phyloP scores from a whole-genome alignment of 2,329 filamentous ascomycete species.

The Trichophyton simii region DNA sequence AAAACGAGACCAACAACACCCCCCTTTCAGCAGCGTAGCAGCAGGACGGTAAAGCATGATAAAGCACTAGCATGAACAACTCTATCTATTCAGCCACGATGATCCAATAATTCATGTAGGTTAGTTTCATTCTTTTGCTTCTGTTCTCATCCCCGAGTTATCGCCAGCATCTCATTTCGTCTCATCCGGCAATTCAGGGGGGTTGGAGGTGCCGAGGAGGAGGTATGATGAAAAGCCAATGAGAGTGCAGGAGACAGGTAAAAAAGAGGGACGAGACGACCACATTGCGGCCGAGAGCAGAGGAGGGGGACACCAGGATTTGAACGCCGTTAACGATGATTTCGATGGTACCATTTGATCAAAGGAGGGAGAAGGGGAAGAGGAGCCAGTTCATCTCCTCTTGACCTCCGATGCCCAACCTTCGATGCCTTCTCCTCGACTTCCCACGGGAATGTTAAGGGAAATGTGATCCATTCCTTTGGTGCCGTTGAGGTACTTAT shows the following conservation, averaged over 20 bases:
- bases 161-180: neutral
- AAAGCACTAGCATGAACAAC: conserved; percentile 3
- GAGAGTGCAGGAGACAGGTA: neutral
- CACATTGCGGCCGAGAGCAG: neutral
- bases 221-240: neutral
- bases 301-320: neutral
- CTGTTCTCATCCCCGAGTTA: neutral
- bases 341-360: neutral
- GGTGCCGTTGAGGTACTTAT: conserved; percentile 70
- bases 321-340: neutral
- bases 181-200: neutral
- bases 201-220: neutral
- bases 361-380: too few relatives aligned
- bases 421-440: conserved; percentile 80
- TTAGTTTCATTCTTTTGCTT: neutral
- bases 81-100: conserved; percentile 9
- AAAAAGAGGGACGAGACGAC: neutral
- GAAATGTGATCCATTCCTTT: conserved; percentile 74
- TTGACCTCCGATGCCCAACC: conserved; percentile 87
- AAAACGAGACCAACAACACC: conserved; percentile 2
- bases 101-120: neutral
- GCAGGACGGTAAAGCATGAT: neutral
- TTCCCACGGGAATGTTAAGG: conserved; percentile 65
- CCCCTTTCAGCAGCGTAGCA: neutral
- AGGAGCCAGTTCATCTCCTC: conserved; percentile 44